These are phyloP conservation scores for Carex arenaria DNA, from an alignment of 202 grass and related monocot genomes.

Conservation along the genomic window DNA sequence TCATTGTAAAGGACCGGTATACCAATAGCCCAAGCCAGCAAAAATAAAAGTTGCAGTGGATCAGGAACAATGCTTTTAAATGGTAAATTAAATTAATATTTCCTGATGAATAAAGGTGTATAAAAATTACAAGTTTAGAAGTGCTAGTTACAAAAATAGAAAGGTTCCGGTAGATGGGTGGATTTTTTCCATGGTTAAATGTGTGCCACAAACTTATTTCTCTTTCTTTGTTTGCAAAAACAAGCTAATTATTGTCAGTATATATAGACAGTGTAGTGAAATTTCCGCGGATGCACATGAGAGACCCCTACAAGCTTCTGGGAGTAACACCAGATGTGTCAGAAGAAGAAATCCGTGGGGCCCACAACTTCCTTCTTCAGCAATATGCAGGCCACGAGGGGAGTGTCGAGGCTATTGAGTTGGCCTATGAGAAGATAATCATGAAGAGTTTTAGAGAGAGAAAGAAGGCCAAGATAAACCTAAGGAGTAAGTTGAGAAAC, in stretches of 20 bases:
- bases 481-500: slow-evolving; percentile 73
- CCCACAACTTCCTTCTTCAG: slow-evolving; percentile 64
- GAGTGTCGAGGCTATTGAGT: slow-evolving; percentile 81
- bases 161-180: neutral
- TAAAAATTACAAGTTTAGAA: neutral
- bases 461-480: slow-evolving; percentile 79
- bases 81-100: neutral
- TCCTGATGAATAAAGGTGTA: neutral
- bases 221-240: neutral
- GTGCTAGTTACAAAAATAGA: neutral
- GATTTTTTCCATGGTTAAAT: neutral
- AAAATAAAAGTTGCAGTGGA: neutral
- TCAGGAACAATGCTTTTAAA: neutral
- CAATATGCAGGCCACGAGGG: slow-evolving; percentile 79
- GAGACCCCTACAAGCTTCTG: slow-evolving; percentile 81
- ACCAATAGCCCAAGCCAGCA: neutral
- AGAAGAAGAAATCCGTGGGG: slow-evolving; percentile 86
- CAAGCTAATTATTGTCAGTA: slow-evolving; percentile 12
- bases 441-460: slow-evolving; percentile 80
- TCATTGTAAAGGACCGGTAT: neutral
- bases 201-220: neutral
- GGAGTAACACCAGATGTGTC: slow-evolving; percentile 60
- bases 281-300: slow-evolving; percentile 54
- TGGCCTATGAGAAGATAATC: slow-evolving; percentile 91
- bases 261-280: slow-evolving; percentile 52